Evolutionary conservation across 179 eudicot species (phyloP), one percentile per base, ranked within the genome.

Genomic region (Beta lomatogona): DNA sequence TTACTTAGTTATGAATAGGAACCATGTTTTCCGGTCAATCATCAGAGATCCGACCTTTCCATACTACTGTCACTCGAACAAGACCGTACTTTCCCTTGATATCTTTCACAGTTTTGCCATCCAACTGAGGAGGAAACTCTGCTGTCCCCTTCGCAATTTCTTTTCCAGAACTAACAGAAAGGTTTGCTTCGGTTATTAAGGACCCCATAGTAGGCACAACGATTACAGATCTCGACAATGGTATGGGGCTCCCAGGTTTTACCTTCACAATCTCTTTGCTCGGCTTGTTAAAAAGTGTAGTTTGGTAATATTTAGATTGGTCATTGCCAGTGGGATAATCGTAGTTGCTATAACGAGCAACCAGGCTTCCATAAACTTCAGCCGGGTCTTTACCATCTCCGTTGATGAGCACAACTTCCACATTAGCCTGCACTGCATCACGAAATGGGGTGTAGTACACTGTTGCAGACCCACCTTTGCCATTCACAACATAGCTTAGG

Each of bases 371-470:
- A 10, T 79, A 70, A 44, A 79, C 36, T 8, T 70, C 76, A 57
- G 59, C 76, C 0, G 76, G 76, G 58, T 71, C 46, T 9, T 70
- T 61, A 79, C 67, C 45, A 9, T 58, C 76, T 22, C 57, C 76
- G 44, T 70, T 21, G 18, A 79, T 41, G 22, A 79, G 82, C 68
- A 69, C 53, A 13, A 79, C 81, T 28, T 79, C 81, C 21, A 71
- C 68, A 46, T 45, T 79, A 58, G 76, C 82, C 21, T 70, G 76
- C 10, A 79, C 59, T 44, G 82, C 82, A 45, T 79, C 67, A 13
- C 57, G 57, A 21, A 79, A 79, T 1, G 67, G 64, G 9, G 81
- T 79, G 44, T 68, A 79, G 75, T 79, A 79, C 12, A 79, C 76
- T n/a, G 81, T 67, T 3, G 73, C 81, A 0, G 75, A 69, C 6